phyloP scores from a whole-genome alignment of 1,139 yeast species.

The Insectozyma bohioensis region DNA sequence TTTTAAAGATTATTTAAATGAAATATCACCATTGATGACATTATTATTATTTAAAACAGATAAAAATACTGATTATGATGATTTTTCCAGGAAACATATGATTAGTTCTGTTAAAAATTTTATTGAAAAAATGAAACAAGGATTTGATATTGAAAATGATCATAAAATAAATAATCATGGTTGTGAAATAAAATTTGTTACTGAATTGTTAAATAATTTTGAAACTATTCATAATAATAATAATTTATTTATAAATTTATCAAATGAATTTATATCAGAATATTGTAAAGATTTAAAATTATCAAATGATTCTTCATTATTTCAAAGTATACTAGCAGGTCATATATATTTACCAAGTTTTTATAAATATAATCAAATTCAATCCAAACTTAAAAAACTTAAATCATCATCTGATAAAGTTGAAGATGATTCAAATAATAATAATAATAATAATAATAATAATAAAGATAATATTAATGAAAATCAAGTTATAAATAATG shows the following conservation, averaged over 20 bases:
- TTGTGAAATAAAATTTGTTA: slow-evolving; percentile 39
- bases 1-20: slow-evolving; percentile 34
- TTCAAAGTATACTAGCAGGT: slow-evolving; percentile 68
- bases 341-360: slow-evolving; percentile 70
- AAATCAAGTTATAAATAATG: slow-evolving; percentile 7
- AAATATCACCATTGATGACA: slow-evolving; percentile 55
- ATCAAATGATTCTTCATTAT: slow-evolving; percentile 70
- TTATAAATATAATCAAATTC: slow-evolving; percentile 59
- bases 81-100: slow-evolving; percentile 21
- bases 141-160: slow-evolving; percentile 23
- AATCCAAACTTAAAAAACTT: slow-evolving; percentile 27
- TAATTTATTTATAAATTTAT: slow-evolving; percentile 33
- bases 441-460: slow-evolving; percentile 1
- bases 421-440: slow-evolving; percentile 5
- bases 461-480: not conserved
- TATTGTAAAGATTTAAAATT: slow-evolving; percentile 65
- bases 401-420: slow-evolving; percentile 41
- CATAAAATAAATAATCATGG: slow-evolving; percentile 17
- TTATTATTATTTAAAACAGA: slow-evolving; percentile 39
- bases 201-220: slow-evolving; percentile 36
- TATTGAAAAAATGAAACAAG: slow-evolving; percentile 24
- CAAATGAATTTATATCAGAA: slow-evolving; percentile 61
- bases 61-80: slow-evolving; percentile 16
- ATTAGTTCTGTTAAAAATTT: slow-evolving; percentile 23
- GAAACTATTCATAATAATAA: slow-evolving; percentile 36